Conservation (phyloP, 345 rosid genomes). For the Corymbia maculata region DNA sequence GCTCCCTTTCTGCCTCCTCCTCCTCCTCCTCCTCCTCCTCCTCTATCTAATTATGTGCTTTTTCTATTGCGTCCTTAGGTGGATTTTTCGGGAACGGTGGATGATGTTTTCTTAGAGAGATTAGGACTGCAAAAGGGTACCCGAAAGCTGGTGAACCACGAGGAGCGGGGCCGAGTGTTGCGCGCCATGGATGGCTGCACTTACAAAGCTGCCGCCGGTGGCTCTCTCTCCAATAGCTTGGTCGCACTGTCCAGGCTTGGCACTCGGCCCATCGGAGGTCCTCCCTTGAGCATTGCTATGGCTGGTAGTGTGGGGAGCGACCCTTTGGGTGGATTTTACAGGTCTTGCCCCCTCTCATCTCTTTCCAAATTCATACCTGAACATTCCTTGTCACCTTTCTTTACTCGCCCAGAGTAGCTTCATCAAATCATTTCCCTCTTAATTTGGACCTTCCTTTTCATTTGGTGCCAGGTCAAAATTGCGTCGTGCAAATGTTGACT, state of each 20-base stretch:
- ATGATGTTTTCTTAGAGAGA: slow-evolving; percentile 63
- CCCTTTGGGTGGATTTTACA: slow-evolving; percentile 89
- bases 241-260: slow-evolving; percentile 92
- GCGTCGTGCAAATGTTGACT: slow-evolving; percentile 68
- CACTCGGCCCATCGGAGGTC: slow-evolving; percentile 41
- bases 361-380: neutral
- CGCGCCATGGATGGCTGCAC: slow-evolving; percentile 98
- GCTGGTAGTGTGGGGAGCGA: slow-evolving; percentile 86
- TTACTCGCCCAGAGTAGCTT: neutral
- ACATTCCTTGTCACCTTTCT: neutral
- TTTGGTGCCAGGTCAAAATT: slow-evolving; percentile 43
- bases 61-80: slow-evolving; percentile 35
- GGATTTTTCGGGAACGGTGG: slow-evolving; percentile 88
- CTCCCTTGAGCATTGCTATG: slow-evolving; percentile 72
- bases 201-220: slow-evolving; percentile 98
- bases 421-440: neutral
- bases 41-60: neutral
- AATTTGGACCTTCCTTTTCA: neutral
- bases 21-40: neutral
- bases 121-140: slow-evolving; percentile 78
- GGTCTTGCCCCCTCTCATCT: slow-evolving; percentile 22
- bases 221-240: slow-evolving; percentile 86
- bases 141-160: slow-evolving; percentile 85
- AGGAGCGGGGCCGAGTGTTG: slow-evolving; percentile 86
- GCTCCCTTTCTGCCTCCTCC: neutral